Percentiles rank a stretch among this genome's conserved stretches.
Evolutionary conservation across 176 grass and related monocot genomes (phyloP).

Genomic region (Secale cereale): DNA sequence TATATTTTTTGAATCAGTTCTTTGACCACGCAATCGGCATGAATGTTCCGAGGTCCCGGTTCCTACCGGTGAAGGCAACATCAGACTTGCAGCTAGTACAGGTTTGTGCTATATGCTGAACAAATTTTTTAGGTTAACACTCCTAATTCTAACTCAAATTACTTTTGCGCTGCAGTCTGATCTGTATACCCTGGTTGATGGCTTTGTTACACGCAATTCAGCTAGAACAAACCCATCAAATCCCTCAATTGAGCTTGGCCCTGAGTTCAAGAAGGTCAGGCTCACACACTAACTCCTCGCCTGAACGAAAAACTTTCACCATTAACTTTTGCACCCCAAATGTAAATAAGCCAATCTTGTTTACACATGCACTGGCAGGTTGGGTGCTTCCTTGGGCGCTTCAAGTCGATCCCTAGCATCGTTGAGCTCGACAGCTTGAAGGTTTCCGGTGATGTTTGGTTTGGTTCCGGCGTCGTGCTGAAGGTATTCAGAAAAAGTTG

Average conservation of each 20-base stretch:
- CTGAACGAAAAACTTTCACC: background rate
- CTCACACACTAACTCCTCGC: background rate
- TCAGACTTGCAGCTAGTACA: constrained; percentile 92
- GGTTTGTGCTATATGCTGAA: constrained; percentile 33
- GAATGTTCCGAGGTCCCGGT: constrained; percentile 83
- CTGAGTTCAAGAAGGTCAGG: constrained; percentile 91
- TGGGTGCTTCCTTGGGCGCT: constrained; percentile 64
- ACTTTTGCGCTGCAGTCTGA: constrained; percentile 59
- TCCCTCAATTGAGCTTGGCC: constrained; percentile 78
- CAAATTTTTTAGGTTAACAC: background rate
- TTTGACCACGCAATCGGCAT: constrained; percentile 84
- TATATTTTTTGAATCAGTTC: constrained; percentile 50
- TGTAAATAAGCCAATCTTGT: background rate
- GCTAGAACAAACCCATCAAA: constrained; percentile 73
- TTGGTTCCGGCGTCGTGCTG: constrained; percentile 58
- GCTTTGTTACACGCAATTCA: constrained; percentile 74
- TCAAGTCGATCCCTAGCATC: constrained; percentile 96
- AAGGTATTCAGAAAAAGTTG: constrained; percentile 58
- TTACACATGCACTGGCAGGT: constrained; percentile 50
- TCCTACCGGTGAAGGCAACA: constrained; percentile 88
- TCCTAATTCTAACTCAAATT: background rate
- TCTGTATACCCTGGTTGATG: constrained; percentile 89
- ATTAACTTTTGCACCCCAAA: background rate
- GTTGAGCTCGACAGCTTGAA: constrained; percentile 88
- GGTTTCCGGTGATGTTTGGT: constrained; percentile 91